A percentile compares a stretch with the other conserved stretches of the same genome.
These are phyloP conservation scores for Gorgonomyces haynaldii DNA, from an alignment of 192 early-diverging fungal species.

Conservation along the genomic window DNA sequence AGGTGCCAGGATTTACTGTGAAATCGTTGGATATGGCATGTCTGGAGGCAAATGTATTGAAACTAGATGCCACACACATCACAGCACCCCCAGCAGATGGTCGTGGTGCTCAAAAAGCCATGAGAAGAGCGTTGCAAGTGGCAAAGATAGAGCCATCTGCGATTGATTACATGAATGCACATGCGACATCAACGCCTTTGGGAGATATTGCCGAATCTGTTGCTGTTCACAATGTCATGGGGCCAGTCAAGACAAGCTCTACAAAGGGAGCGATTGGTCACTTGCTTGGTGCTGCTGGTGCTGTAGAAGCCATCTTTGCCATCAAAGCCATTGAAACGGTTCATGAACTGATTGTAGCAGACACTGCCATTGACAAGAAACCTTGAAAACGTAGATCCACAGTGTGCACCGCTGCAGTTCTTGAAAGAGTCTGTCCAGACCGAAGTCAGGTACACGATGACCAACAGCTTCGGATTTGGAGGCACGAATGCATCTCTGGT, in stretches of 20 bases:
- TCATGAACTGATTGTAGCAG: conserved; percentile 36
- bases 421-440: conserved; percentile 18
- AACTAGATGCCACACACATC: conserved; percentile 89
- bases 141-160: conserved; percentile 47
- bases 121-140: conserved; percentile 62
- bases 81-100: conserved; percentile 84
- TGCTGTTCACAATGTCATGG: conserved; percentile 73
- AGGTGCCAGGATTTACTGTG: conserved; percentile 84
- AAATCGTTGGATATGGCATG: conserved; percentile 78
- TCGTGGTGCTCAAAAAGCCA: conserved; percentile 73
- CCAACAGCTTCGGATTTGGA: conserved; percentile 91
- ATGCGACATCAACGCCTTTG: conserved; percentile 79
- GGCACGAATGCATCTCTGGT: conserved; percentile 36
- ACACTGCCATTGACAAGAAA: conserved; percentile 79
- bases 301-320: conserved; percentile 84
- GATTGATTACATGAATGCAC: conserved; percentile 85
- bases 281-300: conserved; percentile 88
- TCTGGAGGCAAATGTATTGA: conserved; percentile 58
- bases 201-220: conserved; percentile 78
- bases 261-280: conserved; percentile 90
- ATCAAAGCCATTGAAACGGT: conserved; percentile 62
- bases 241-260: conserved; percentile 50
- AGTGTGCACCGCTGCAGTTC: conserved; percentile 60
- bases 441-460: conserved; percentile 53
- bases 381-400: conserved; percentile 33